phyloP scores from a whole-genome alignment of 495 filamentous ascomycete species.

The Sordaria brevicollis region DNA sequence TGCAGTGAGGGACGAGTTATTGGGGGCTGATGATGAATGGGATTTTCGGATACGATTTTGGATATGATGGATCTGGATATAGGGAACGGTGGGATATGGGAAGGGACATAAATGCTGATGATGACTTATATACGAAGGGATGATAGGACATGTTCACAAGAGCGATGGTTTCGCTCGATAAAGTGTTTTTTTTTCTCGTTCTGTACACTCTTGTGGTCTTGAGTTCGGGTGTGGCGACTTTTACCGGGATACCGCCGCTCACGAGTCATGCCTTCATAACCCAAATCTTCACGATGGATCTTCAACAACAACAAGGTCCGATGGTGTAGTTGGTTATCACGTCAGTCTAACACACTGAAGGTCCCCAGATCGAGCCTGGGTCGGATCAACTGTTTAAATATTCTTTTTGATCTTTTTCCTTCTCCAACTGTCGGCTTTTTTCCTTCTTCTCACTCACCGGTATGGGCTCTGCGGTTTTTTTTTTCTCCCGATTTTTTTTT shows the following conservation, averaged over 20 bases:
- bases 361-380: not conserved
- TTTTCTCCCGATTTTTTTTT: too few species aligned
- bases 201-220: too few species aligned
- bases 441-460: too few species aligned
- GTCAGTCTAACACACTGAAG: not conserved
- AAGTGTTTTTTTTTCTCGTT: too few species aligned
- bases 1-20: not conserved
- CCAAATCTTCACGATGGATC: accelerated
- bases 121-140: not conserved
- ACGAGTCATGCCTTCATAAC: not conserved
- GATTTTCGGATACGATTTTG: not conserved
- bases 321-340: not conserved
- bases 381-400: not conserved
- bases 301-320: not conserved
- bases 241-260: not conserved
- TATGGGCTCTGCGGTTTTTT: too few species aligned
- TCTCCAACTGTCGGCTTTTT: not conserved
- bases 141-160: not conserved
- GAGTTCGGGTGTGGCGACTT: not conserved
- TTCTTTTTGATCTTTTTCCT: not conserved
- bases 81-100: not conserved
- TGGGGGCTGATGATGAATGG: too few species aligned
- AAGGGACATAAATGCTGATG: not conserved
- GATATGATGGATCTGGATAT: not conserved
- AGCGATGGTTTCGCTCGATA: too few species aligned